Evolutionary conservation across 768 basidiomycete species (phyloP).

Genomic region (Kwoniella mangroviensis): DNA sequence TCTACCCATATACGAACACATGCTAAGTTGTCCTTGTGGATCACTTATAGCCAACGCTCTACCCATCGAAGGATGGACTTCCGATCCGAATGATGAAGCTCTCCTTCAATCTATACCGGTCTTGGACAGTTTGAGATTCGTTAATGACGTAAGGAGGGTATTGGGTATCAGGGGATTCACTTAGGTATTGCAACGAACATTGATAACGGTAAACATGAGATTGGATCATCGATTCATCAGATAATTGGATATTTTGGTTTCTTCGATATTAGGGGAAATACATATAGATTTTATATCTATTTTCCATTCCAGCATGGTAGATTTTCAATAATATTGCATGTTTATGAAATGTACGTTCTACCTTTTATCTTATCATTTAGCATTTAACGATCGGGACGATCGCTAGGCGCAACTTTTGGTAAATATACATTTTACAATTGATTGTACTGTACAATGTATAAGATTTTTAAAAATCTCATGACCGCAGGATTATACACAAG

Average conservation of each 20-base stretch:
- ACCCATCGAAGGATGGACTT: constrained; percentile 99
- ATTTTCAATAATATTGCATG: neutral
- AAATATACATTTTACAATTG: no score
- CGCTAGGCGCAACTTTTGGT: no score
- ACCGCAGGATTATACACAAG: no score
- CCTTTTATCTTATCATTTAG: no score
- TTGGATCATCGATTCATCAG: neutral
- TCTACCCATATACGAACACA: no score
- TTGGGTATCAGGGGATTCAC: constrained; percentile 68
- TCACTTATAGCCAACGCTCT: constrained; percentile 81
- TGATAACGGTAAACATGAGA: neutral
- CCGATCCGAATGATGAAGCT: constrained; percentile 95
- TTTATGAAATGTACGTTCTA: no score
- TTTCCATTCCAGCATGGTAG: neutral
- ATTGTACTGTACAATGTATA: no score
- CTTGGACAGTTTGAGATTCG: constrained; percentile 93
- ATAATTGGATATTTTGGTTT: neutral
- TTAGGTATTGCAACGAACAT: constrained; percentile 5
- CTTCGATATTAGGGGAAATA: neutral
- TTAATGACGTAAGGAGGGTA: constrained; percentile 89
- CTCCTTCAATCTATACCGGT: constrained; percentile 93
- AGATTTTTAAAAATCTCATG: no score
- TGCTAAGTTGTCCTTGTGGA: no score
- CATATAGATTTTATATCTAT: neutral
- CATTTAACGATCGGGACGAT: no score